Percentiles rank a stretch among this genome's conserved stretches.
phyloP scores from a whole-genome alignment of 106 monocot genomes.

The Iris macrosiphon region DNA sequence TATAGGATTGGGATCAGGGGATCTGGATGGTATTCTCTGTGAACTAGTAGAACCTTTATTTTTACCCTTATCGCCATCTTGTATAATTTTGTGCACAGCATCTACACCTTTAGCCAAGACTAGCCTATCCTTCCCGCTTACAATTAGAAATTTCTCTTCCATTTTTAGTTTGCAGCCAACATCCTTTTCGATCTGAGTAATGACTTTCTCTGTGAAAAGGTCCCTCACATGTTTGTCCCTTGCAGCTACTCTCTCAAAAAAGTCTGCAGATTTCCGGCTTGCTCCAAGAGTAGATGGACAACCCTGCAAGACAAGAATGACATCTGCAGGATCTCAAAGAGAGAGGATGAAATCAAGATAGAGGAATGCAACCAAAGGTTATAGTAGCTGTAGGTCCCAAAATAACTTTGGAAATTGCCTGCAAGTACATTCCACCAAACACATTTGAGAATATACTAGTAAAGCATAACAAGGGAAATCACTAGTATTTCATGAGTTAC shows the following conservation, averaged over 20 bases:
- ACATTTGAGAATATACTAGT: too few relatives aligned
- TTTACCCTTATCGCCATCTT: constrained; percentile 57
- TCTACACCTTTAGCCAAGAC: constrained; percentile 85
- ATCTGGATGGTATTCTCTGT: constrained; percentile 46
- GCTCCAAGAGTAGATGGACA: constrained; percentile 94
- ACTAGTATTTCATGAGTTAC: too few relatives aligned
- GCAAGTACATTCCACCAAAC: too few relatives aligned
- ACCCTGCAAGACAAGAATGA: constrained; percentile 49
- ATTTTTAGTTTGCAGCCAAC: constrained; percentile 86
- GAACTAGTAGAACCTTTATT: constrained; percentile 33
- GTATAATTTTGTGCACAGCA: constrained; percentile 88
- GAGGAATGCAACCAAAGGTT: neutral
- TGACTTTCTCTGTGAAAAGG: constrained; percentile 74
- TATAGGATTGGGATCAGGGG: constrained; percentile 38
- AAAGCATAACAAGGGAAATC: too few relatives aligned
- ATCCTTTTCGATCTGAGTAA: constrained; percentile 79
- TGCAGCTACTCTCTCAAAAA: constrained; percentile 90
- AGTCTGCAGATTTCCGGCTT: constrained; percentile 75
- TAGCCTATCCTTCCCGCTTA: constrained; percentile 84
- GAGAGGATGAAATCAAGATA: neutral
- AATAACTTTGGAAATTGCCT: too few relatives aligned
- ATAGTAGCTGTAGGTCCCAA: too few relatives aligned
- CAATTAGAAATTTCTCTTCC: constrained; percentile 94
- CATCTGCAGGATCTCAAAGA: neutral
- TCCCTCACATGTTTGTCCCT: constrained; percentile 80